Percentiles rank a stretch among this genome's conserved stretches.
Evolutionary conservation across 768 basidiomycete genomes (phyloP).

Genomic region (Termitomyces eurrhizus): DNA sequence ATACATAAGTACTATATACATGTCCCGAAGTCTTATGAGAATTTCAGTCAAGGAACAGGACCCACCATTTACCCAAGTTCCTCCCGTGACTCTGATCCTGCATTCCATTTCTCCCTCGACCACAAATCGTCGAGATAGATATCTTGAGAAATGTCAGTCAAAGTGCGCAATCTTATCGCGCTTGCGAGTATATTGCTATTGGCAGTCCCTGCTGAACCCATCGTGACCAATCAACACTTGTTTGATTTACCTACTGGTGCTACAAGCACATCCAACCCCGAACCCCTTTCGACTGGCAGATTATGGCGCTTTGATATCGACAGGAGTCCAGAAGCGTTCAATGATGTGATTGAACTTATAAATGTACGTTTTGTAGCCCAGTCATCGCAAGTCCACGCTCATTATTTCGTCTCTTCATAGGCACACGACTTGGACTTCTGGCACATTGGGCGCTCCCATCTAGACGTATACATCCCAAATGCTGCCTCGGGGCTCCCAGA

Average conservation of each 20-base stretch:
- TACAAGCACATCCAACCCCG: neutral
- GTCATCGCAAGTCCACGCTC: neutral
- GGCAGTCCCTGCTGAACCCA: constrained; percentile 9
- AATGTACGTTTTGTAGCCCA: constrained; percentile 5
- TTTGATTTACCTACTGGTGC: neutral
- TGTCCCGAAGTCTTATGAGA: neutral
- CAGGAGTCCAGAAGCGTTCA: constrained; percentile 1
- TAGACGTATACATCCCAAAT: constrained; percentile 41
- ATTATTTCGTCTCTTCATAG: constrained; percentile 22
- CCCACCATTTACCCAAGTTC: neutral
- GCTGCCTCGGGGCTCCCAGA: constrained; percentile 8
- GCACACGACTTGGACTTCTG: constrained; percentile 46
- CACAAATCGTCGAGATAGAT: neutral
- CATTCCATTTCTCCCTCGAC: neutral
- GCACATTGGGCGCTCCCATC: constrained; percentile 39
- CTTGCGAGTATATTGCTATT: constrained; percentile 16
- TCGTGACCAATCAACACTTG: constrained; percentile 12
- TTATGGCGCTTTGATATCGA: constrained; percentile 18
- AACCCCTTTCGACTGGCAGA: constrained; percentile 11
- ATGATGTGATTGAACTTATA: constrained; percentile 10
- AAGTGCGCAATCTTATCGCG: constrained; percentile 5
- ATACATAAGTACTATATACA: neutral
- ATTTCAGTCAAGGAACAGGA: neutral
- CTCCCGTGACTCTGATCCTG: neutral
- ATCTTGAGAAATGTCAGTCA: constrained; percentile 1